Percentiles rank a stretch among this genome's conserved stretches.
Conservation (phyloP, 805 yeast species). For the Ascoidea rubescens region DNA sequence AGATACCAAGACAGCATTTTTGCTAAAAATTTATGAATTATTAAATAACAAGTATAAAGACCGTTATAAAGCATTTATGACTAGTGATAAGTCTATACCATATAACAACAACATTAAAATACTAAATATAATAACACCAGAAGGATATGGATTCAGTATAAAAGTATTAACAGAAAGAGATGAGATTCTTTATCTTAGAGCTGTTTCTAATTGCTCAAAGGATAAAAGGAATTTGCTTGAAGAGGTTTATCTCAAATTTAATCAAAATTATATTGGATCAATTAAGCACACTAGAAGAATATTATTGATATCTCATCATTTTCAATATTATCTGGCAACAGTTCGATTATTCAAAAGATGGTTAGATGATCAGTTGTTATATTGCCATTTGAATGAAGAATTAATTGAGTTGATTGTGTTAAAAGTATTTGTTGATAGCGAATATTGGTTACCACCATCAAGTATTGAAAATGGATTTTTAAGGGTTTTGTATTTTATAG, state of each 20-base stretch:
- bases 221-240: slow-evolving; percentile 46
- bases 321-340: slow-evolving; percentile 61
- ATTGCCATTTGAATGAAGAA: slow-evolving; percentile 64
- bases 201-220: slow-evolving; percentile 50
- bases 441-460: slow-evolving; percentile 73
- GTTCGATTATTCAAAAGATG: slow-evolving; percentile 80
- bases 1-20: slow-evolving; percentile 80
- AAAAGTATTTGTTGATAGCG: slow-evolving; percentile 74
- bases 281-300: slow-evolving; percentile 76
- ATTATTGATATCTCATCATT: slow-evolving; percentile 54
- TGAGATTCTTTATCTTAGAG: slow-evolving; percentile 57
- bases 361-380: slow-evolving; percentile 72
- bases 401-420: slow-evolving; percentile 71
- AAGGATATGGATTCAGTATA: slow-evolving; percentile 76
- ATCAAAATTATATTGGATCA: slow-evolving; percentile 46
- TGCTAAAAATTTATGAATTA: slow-evolving; percentile 45
- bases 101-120: slow-evolving; percentile 43
- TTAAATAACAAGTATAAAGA: slow-evolving; percentile 31
- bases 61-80: slow-evolving; percentile 42
- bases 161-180: slow-evolving; percentile 77
- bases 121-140: slow-evolving; percentile 64
- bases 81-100: slow-evolving; percentile 56
- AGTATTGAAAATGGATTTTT: slow-evolving; percentile 73
- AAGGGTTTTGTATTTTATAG: slow-evolving; percentile 53
- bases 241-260: slow-evolving; percentile 48